Evolutionary conservation across 768 basidiomycete species (phyloP).

Genomic region (Serendipita sp.): DNA sequence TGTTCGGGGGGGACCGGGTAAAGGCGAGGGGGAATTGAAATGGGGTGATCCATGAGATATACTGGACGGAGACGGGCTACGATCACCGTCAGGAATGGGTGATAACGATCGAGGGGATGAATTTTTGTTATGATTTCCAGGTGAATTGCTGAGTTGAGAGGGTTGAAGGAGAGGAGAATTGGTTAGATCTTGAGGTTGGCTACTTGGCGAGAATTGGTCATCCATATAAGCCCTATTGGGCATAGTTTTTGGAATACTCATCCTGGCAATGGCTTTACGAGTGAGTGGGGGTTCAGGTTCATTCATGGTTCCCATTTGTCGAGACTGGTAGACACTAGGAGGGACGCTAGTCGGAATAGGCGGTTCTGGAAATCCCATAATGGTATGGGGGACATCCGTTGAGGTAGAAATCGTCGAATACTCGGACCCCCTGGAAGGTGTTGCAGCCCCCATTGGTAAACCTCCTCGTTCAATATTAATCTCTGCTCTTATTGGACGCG

Average conservation of each 20-base stretch:
- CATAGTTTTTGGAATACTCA: conserved; percentile 1
- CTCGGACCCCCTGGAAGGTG: not conserved
- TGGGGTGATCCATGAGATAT: not conserved
- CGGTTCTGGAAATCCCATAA: not conserved
- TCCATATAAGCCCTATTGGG: not conserved
- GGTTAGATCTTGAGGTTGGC: not conserved
- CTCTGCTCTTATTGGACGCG: not conserved
- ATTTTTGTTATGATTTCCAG: not conserved
- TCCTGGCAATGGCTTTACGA: not conserved
- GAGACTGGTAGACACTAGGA: not conserved
- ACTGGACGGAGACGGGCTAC: not conserved
- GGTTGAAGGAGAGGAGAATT: not conserved
- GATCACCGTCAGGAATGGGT: not conserved
- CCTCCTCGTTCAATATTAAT: too few species aligned
- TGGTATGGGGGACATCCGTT: not conserved
- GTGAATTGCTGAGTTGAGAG: not conserved
- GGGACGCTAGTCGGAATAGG: not conserved
- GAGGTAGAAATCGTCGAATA: conserved; percentile 1
- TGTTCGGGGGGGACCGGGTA: not conserved
- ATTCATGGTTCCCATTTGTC: not conserved
- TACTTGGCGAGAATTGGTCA: not conserved
- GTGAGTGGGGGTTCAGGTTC: not conserved
- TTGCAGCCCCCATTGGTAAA: not conserved
- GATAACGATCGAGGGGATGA: not conserved
- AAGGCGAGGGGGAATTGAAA: not conserved